phyloP scores from a whole-genome alignment of 2,329 filamentous ascomycete species.

The Venturia asperata region DNA sequence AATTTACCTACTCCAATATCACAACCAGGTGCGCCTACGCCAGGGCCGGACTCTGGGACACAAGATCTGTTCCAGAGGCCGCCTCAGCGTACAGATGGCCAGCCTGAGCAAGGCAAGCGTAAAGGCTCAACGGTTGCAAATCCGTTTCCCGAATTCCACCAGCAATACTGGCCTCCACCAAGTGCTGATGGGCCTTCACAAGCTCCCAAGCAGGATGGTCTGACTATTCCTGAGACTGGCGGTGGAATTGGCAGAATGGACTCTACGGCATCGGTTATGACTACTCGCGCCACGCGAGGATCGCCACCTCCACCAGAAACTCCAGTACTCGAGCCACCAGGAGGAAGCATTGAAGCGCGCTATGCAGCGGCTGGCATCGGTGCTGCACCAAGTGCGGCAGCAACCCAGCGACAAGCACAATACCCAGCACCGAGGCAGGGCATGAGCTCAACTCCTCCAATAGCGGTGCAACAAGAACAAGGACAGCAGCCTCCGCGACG shows the following conservation, averaged over 20 bases:
- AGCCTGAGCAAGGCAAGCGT: constrained; percentile 27
- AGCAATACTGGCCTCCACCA: constrained; percentile 57
- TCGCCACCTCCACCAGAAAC: constrained; percentile 95
- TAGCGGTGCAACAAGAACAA: constrained; percentile 31
- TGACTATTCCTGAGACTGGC: constrained; percentile 45
- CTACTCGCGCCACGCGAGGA: constrained; percentile 81
- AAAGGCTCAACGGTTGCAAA: constrained; percentile 26
- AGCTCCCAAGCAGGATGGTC: constrained; percentile 25
- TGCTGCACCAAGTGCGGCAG: constrained; percentile 63
- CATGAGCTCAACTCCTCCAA: constrained; percentile 38
- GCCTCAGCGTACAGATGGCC: constrained; percentile 33
- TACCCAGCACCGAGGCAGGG: constrained; percentile 48
- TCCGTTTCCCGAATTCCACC: constrained; percentile 48
- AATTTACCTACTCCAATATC: constrained; percentile 76
- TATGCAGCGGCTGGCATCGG: constrained; percentile 90
- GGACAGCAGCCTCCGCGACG: constrained; percentile 44
- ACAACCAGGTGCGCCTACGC: constrained; percentile 58
- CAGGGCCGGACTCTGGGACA: constrained; percentile 63
- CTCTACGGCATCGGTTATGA: constrained; percentile 88
- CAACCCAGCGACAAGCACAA: constrained; percentile 71
- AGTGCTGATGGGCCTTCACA: constrained; percentile 24
- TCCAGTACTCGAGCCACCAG: constrained; percentile 66
- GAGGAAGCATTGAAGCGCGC: constrained; percentile 79
- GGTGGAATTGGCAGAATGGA: constrained; percentile 53
- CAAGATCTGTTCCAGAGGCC: constrained; percentile 71